A percentile compares a stretch with the other conserved stretches of the same genome.
phyloP scores from a whole-genome alignment of 2,329 filamentous ascomycete species.

The Aspergillus sclerotialis region DNA sequence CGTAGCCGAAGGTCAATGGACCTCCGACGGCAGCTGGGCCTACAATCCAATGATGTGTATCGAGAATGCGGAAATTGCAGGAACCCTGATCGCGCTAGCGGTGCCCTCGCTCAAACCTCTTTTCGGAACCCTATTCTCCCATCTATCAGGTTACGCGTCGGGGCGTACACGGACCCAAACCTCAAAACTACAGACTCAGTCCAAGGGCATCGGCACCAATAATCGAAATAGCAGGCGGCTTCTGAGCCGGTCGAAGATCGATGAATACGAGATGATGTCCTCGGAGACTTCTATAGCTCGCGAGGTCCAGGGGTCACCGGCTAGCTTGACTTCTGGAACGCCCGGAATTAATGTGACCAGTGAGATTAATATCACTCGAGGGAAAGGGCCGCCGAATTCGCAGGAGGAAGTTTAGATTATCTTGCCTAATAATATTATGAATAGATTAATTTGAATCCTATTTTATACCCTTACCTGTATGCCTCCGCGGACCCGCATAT shows the following conservation, averaged over 20 bases:
- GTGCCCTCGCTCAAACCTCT: slow-evolving; percentile 46
- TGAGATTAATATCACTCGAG: background rate
- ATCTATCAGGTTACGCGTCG: slow-evolving; percentile 15
- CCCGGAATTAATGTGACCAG: background rate
- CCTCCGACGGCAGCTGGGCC: slow-evolving; percentile 43
- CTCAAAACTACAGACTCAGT: slow-evolving; percentile 8
- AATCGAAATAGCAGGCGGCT: slow-evolving; percentile 16
- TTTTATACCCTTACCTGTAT: no score
- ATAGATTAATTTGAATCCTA: no score
- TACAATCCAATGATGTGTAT: slow-evolving; percentile 46
- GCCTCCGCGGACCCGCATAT: no score
- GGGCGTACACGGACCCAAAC: slow-evolving; percentile 13
- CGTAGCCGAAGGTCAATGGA: slow-evolving; percentile 42
- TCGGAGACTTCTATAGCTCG: slow-evolving; percentile 7
- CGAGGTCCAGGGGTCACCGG: background rate
- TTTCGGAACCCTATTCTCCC: slow-evolving; percentile 24
- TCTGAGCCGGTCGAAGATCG: slow-evolving; percentile 14
- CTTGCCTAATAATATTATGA: no score
- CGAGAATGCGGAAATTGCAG: slow-evolving; percentile 46
- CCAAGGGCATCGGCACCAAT: slow-evolving; percentile 10
- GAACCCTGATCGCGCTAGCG: slow-evolving; percentile 46
- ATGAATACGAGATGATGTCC: slow-evolving; percentile 22
- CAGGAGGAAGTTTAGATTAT: no score
- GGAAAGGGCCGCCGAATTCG: no score
- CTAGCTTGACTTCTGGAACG: background rate